A percentile compares a stretch with the other conserved stretches of the same genome.
Conservation (phyloP, 495 filamentous ascomycete genomes). For the Hyaloscypha finlandica region DNA sequence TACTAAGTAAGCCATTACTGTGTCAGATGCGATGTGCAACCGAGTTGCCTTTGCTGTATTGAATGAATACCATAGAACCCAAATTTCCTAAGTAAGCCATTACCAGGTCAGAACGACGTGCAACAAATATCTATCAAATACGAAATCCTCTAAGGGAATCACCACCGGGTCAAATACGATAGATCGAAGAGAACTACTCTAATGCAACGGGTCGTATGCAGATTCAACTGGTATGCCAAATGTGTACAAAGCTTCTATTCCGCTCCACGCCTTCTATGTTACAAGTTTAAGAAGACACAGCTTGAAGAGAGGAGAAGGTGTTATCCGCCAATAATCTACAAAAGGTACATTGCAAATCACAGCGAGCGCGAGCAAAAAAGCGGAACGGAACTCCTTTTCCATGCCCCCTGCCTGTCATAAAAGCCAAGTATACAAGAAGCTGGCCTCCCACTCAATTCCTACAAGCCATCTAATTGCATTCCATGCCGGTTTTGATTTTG, state of each 20-base stretch:
- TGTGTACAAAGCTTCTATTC: constrained; percentile 12
- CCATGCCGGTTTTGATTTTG: neutral
- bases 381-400: constrained; percentile 31
- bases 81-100: no score
- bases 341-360: constrained; percentile 23
- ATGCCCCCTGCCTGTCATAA: constrained; percentile 18
- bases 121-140: no score
- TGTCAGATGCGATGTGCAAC: no score
- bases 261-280: constrained; percentile 25
- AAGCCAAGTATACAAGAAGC: constrained; percentile 28
- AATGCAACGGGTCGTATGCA: no score
- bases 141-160: no score
- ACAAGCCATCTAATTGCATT: constrained; percentile 10
- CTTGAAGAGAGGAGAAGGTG: constrained; percentile 31
- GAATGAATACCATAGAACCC: no score
- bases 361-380: constrained; percentile 15
- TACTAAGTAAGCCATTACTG: no score
- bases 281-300: constrained; percentile 29
- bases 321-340: constrained; percentile 28
- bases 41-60: no score
- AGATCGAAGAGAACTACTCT: no score
- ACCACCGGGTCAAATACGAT: no score
- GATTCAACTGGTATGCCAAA: no score
- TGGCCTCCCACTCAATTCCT: constrained; percentile 10
- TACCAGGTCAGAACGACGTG: no score